phyloP scores from a whole-genome alignment of 805 yeast genomes.

The Sugiyamaella floridensis region DNA sequence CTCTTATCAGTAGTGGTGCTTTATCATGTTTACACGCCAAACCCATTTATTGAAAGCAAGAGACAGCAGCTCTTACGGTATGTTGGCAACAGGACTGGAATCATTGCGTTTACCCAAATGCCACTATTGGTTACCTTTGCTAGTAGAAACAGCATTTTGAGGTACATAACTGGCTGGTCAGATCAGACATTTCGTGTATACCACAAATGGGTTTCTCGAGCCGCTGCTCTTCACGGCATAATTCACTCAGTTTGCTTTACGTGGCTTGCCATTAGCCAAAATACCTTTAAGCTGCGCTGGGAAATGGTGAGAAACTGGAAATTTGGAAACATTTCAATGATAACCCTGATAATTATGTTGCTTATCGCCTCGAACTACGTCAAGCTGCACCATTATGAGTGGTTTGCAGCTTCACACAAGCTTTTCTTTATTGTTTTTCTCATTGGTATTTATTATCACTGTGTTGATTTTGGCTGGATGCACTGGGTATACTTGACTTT shows the following conservation, averaged over 20 bases:
- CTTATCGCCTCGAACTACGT: slow-evolving; percentile 45
- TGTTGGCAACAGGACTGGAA: slow-evolving; percentile 21
- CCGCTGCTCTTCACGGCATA: slow-evolving; percentile 19
- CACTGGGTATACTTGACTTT: slow-evolving; percentile 39
- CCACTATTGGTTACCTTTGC: slow-evolving; percentile 40
- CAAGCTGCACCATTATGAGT: slow-evolving; percentile 50
- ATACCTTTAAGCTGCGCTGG: slow-evolving; percentile 24
- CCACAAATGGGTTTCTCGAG: slow-evolving; percentile 39
- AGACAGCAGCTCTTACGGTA: slow-evolving; percentile 15
- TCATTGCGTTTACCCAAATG: slow-evolving; percentile 21
- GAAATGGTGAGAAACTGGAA: slow-evolving; percentile 28
- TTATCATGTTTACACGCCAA: slow-evolving; percentile 20
- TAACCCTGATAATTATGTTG: slow-evolving; percentile 33
- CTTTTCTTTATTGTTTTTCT: slow-evolving; percentile 36
- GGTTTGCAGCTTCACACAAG: slow-evolving; percentile 45
- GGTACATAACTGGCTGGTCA: slow-evolving; percentile 53
- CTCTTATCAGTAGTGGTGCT: slow-evolving; percentile 19
- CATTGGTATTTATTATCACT: slow-evolving; percentile 51
- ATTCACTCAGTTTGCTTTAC: slow-evolving; percentile 23
- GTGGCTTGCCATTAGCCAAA: slow-evolving; percentile 11
- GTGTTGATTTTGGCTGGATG: slow-evolving; percentile 45
- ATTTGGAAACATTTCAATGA: slow-evolving; percentile 42
- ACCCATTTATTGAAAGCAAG: slow-evolving; percentile 9
- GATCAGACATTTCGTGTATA: slow-evolving; percentile 53
- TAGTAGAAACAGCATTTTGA: slow-evolving; percentile 64